A percentile compares a stretch with the other conserved stretches of the same genome.
Evolutionary conservation across 2,329 filamentous ascomycete genomes (phyloP).

Genomic region (Colletotrichum acutatum): DNA sequence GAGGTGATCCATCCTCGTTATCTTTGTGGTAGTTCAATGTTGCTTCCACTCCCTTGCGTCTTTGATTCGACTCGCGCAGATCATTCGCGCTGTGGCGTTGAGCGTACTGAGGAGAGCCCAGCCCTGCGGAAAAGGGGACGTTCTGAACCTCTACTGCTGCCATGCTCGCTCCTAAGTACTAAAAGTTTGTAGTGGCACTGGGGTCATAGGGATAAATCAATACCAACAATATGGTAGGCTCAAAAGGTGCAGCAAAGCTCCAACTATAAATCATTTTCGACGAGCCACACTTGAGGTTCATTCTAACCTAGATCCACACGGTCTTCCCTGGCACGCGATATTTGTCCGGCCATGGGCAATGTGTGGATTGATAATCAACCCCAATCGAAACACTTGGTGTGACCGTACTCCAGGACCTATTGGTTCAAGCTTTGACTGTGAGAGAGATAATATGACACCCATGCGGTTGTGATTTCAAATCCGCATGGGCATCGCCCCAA

Average conservation of each 20-base stretch:
- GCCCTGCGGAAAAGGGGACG: background rate
- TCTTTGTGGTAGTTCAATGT: conserved; percentile 52
- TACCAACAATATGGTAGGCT: background rate
- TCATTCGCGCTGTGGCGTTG: background rate
- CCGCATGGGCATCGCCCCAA: background rate
- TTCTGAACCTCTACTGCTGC: conserved; percentile 30
- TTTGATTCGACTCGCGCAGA: background rate
- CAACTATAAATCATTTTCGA: background rate
- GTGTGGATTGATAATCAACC: conserved; percentile 41
- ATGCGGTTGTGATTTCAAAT: conserved; percentile 11
- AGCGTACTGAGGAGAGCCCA: background rate
- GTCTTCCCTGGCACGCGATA: conserved; percentile 41
- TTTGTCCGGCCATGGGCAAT: conserved; percentile 19
- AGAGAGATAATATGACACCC: background rate
- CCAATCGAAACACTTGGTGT: background rate
- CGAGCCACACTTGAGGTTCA: background rate
- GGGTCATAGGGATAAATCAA: background rate
- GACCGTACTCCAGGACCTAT: background rate
- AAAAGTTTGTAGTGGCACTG: too few relatives aligned
- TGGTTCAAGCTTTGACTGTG: background rate
- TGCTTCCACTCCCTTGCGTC: conserved; percentile 41
- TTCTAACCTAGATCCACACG: background rate
- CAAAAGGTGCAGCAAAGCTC: too few relatives aligned
- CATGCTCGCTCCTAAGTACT: conserved; percentile 2
- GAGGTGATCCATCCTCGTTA: conserved; percentile 53